Base-by-base conservation (phyloP, 2,329 filamentous ascomycete species). In the Colletotrichum salicis region DNA sequence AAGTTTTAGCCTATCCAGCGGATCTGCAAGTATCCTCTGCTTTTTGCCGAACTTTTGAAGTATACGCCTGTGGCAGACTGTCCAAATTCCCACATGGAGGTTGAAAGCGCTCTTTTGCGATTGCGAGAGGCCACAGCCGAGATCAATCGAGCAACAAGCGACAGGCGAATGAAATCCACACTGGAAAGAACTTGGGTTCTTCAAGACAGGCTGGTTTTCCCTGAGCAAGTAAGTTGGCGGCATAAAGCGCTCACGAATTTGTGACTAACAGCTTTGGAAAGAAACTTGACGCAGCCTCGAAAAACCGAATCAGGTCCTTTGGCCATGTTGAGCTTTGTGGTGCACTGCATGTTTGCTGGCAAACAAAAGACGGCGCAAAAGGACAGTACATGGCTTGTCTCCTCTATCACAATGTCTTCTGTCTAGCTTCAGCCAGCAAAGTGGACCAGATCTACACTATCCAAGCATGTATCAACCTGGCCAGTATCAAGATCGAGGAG, bases 361-460 rank as follows among this genome's bases (percentile, higher is more conserved):
- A 96, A 77, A 91, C 90, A 1, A 87, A 87, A 57, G 87, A 90
- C 11, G 86, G 88, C 12, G 88, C 94, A 22, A 87, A 90, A 56
- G 96, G 95, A 6, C 89, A 91, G 74, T 98, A 97, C 81, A 91
- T 97, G 88, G 90, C 96, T 51, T 95, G 93, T 75, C 87, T 95
- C 19, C 85, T 98, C n/a, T 98, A 97, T 80, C 90, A 91, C 61
- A 90, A 94, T 62, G 92, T 93, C 74, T 82, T 98, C 1, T 89
- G 97, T 65, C 87, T 98, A 52, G 94, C 94, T 8, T 89, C 88
- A 11, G 87, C 90, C 15, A 86, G 88, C 56, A 91, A 89, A 71
- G 85, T 86, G n/a, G 89, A 91, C 58, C 88, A 89, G 27, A 86
- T 89, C 48, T 96, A 97, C 79, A 90, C 89, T 11, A 90, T 96